These are phyloP conservation scores for Fragilaria radians DNA, from an alignment of 108 stramenopile genomes.

Conservation along the genomic window DNA sequence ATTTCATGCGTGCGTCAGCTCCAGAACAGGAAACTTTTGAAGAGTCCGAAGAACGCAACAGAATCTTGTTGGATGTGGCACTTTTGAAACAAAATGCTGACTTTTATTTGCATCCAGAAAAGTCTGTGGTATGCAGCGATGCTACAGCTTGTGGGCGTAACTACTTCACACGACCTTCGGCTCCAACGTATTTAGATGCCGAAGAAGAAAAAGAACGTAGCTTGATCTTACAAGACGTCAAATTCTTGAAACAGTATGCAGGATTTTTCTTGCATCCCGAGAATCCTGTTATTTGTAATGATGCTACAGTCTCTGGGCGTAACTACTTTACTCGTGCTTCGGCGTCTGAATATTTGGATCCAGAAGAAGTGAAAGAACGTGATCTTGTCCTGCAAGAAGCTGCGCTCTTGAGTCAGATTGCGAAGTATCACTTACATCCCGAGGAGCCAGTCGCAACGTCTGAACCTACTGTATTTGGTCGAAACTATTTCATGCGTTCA, in stretches of 20 bases:
- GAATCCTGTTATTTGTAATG: conserved; percentile 36
- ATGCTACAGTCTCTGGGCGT: conserved; percentile 21
- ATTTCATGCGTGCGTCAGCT: conserved; percentile 37
- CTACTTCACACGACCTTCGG: conserved; percentile 60
- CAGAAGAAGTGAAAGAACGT: conserved; percentile 45
- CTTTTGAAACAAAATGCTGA: conserved; percentile 41
- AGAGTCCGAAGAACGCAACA: conserved; percentile 42
- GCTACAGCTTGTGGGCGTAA: conserved; percentile 35
- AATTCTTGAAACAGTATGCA: conserved; percentile 21
- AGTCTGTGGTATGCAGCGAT: conserved; percentile 33
- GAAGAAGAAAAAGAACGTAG: conserved; percentile 31
- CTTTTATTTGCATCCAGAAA: conserved; percentile 58
- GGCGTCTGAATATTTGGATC: conserved; percentile 22
- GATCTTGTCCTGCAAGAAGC: conserved; percentile 60
- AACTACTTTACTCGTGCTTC: conserved; percentile 37
- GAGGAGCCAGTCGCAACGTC: conserved; percentile 10
- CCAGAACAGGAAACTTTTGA: conserved; percentile 34
- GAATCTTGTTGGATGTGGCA: conserved; percentile 40
- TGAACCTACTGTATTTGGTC: conserved; percentile 12
- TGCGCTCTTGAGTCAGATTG: conserved; percentile 36
- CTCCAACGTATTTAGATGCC: conserved; percentile 18
- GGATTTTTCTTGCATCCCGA: conserved; percentile 32
- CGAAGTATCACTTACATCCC: conserved; percentile 54
- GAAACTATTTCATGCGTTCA: conserved; percentile 14
- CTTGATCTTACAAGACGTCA: conserved; percentile 29